These are phyloP conservation scores for Exidia glandulosa DNA, from an alignment of 768 basidiomycete species.

Conservation along the genomic window DNA sequence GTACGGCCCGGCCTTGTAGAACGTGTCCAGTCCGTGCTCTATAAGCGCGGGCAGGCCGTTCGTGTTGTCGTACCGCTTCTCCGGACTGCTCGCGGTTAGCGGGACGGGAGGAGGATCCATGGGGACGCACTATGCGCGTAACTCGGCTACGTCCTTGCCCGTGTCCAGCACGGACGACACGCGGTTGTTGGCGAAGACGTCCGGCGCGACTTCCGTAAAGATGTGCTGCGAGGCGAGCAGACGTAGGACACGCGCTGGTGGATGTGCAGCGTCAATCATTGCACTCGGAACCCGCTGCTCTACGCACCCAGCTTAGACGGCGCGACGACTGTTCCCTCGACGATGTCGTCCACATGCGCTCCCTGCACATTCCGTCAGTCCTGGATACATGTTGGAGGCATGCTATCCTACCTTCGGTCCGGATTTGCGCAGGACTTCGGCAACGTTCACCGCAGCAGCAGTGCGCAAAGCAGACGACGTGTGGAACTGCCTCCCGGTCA, in stretches of 20 bases:
- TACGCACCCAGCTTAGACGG: slow-evolving; percentile 23
- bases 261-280: not conserved
- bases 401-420: not conserved
- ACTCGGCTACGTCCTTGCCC: slow-evolving; percentile 3
- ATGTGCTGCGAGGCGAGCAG: slow-evolving; percentile 17
- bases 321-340: slow-evolving; percentile 20
- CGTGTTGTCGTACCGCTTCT: slow-evolving; percentile 13
- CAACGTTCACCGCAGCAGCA: not conserved
- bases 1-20: slow-evolving; percentile 11
- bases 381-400: not conserved
- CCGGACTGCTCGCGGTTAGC: not conserved
- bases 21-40: slow-evolving; percentile 12
- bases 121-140: not conserved
- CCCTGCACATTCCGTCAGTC: not conserved
- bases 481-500: not conserved
- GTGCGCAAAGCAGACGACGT: not conserved
- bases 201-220: slow-evolving; percentile 20
- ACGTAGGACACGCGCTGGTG: slow-evolving; percentile 19
- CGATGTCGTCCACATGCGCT: slow-evolving; percentile 28
- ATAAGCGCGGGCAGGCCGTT: slow-evolving; percentile 14
- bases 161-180: slow-evolving; percentile 12
- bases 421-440: not conserved
- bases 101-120: not conserved
- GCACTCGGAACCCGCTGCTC: not conserved
- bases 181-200: slow-evolving; percentile 19